These are phyloP conservation scores for Termitomyces sp. DNA, from an alignment of 768 basidiomycete species.

Conservation along the genomic window DNA sequence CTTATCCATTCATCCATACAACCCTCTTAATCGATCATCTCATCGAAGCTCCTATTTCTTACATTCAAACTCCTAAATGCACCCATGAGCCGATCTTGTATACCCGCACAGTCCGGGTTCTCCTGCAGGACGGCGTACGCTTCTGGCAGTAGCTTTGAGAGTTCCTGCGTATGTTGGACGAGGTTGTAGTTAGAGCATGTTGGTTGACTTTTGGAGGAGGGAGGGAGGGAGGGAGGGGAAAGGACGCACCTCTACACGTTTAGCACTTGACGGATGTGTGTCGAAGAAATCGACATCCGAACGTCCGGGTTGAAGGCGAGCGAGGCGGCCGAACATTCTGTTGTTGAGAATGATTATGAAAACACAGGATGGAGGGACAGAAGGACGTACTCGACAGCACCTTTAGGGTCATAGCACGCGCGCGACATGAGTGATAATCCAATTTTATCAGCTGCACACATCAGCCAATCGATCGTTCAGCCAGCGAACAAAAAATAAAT, in stretches of 20 bases:
- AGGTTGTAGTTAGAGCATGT: no score
- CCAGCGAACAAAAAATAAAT: neutral
- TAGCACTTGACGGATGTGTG: slow-evolving; percentile 78
- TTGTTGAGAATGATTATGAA: neutral
- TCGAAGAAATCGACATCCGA: slow-evolving; percentile 54
- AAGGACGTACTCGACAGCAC: slow-evolving; percentile 61
- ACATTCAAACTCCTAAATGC: slow-evolving; percentile 19
- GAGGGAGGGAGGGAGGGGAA: neutral
- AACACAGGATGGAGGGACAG: neutral
- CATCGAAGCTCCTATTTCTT: neutral
- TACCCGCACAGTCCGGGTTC: slow-evolving; percentile 51
- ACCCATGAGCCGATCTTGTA: slow-evolving; percentile 34
- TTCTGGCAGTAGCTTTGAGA: slow-evolving; percentile 55
- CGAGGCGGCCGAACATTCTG: slow-evolving; percentile 74
- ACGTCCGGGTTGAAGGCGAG: slow-evolving; percentile 44
- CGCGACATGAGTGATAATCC: slow-evolving; percentile 76
- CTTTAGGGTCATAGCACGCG: slow-evolving; percentile 85
- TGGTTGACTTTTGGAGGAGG: neutral
- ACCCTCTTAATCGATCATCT: neutral
- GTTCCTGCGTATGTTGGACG: slow-evolving; percentile 29
- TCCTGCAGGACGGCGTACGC: slow-evolving; percentile 52
- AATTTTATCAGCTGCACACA: slow-evolving; percentile 73
- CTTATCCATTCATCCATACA: no score
- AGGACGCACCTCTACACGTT: slow-evolving; percentile 62
- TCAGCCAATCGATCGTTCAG: neutral